Evolutionary conservation across 1,284 basidiomycete genomes (phyloP), one percentile per base, ranked within the genome.

Genomic region (Rhodotorula mucilaginosa): DNA sequence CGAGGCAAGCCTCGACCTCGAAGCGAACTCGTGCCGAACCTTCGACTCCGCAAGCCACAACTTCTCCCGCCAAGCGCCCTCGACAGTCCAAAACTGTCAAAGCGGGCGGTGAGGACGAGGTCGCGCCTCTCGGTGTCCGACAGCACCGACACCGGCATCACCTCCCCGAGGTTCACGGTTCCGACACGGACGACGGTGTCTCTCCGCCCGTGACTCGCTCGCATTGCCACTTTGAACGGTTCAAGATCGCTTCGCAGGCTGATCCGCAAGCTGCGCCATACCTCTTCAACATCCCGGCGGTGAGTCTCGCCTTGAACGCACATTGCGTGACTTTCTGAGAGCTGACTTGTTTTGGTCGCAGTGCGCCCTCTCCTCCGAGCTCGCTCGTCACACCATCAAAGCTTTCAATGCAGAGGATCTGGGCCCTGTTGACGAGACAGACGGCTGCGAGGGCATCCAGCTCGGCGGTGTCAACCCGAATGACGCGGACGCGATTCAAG

Each of bases 131-230:
- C 10, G 19, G 8, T 6, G 29, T 26, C 10, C 44, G n/a, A 1
- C 47, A 39, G 29, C 65, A 58, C 8, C 31, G 61, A 13, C 70
- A 71, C 54, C 66, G 52, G 34, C 70, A 71, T 26, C 62, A 64
- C 29, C 51, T 39, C n/a, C 21, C 56, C 23, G 34, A 8, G 13
- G 46, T 31, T 3, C 1, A 57, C 7, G 7, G 16, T 5, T 58
- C 63, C 16, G 21, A 23, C n/a, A 31, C 21, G 5, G 26, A 46
- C 18, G 44, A 49, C n/a, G 46, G n/a, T 7, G n/a, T 56, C 12
- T 21, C 49, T 3, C 51, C 57, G 19, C 69, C 70, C 2, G 23
- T 71, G 21, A 71, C 70, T 6, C 62, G 70, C 18, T 71, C 70
- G n/a, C 67, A 48, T 3, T 71, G 70, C 51, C 49, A 61, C 23